phyloP scores from a whole-genome alignment of 2,329 filamentous ascomycete genomes.

The Didymella exigua region DNA sequence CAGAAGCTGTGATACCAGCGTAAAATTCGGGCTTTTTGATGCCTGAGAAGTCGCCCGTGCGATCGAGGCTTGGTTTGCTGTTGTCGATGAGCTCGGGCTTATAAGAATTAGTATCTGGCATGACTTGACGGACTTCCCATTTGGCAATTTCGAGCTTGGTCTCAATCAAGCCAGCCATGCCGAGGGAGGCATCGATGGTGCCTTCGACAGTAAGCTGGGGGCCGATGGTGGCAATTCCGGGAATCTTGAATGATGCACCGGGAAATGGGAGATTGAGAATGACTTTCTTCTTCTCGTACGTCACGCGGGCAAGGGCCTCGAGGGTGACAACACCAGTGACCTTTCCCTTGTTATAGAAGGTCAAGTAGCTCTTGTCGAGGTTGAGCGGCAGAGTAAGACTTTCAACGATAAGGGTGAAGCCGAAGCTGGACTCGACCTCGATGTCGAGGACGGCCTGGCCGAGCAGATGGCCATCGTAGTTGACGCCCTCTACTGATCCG shows the following conservation, averaged over 20 bases:
- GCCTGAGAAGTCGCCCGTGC: constrained; percentile 6
- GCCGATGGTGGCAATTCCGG: constrained; percentile 18
- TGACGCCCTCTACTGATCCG: not conserved
- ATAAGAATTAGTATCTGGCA: not conserved
- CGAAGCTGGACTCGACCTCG: constrained; percentile 9
- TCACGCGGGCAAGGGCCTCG: constrained; percentile 7
- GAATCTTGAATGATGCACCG: constrained; percentile 12
- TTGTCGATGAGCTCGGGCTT: constrained; percentile 4
- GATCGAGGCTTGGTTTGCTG: not conserved
- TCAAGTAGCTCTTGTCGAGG: constrained; percentile 11
- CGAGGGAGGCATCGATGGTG: constrained; percentile 1
- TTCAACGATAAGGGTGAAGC: constrained; percentile 14
- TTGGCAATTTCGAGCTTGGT: constrained; percentile 9
- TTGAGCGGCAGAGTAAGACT: constrained; percentile 5
- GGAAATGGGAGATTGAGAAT: constrained; percentile 12
- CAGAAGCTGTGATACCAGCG: constrained; percentile 1
- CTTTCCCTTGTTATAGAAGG: constrained; percentile 9
- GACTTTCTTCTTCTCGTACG: constrained; percentile 3
- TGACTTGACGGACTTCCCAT: constrained; percentile 9
- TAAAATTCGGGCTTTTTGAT: constrained; percentile 10
- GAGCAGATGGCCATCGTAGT: constrained; percentile 5
- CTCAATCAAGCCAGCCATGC: constrained; percentile 2
- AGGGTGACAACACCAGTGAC: constrained; percentile 12
- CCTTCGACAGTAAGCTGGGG: constrained; percentile 6
- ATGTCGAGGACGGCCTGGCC: constrained; percentile 8